Base-by-base conservation (phyloP, 495 filamentous ascomycete species). In the Daldinia loculata region DNA sequence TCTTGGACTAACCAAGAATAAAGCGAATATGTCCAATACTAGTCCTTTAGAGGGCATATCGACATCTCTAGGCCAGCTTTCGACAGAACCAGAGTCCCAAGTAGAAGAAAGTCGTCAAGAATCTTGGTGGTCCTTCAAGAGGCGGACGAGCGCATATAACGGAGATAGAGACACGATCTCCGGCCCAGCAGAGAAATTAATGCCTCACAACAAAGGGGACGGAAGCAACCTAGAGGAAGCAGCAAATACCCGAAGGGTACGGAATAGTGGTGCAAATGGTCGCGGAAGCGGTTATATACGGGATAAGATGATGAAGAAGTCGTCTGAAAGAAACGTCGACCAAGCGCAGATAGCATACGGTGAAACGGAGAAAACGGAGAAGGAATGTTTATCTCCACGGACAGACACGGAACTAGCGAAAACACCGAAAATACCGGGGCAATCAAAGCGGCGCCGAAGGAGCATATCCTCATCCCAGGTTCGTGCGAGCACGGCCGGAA, bases 71-170 rank as follows among this genome's bases (percentile, higher is more conserved):
- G 17, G 12, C 41, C 69, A 45, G 14, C 17, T 19, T n/a, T 34
- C 55, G 15, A 34, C 15, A 5, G 24, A 52, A 34, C 12, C 9
- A 34, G 51, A 30, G 4, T 2, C 12, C 7, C 38, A 6, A 6
- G 15, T 15, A 11, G n/a, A 52, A 32, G n/a, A 43, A 19, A 27
- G 4, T 36, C 45, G 41, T 32, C 45, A 14, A n/a, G 63, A 30
- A 64, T 34, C 19, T 17, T 63, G 64, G 64, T 67, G 69, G 69
- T 34, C 27, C 1, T 41, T 56, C 60, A 68, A 56, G 39, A 67
- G 51, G 36, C 43, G 17, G 19, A 51, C 12, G 30, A 48, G 48
- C 8, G 12, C 26, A 14, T 14, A 36, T 27, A 22, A 48, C 6
- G 19, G 56, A 27, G 26, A 36, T 30, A 7, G 26, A 48, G 14